Percentiles rank a stretch among this genome's conserved stretches.
Evolutionary conservation across 768 basidiomycete genomes (phyloP).

Genomic region (Mycena polygramma): DNA sequence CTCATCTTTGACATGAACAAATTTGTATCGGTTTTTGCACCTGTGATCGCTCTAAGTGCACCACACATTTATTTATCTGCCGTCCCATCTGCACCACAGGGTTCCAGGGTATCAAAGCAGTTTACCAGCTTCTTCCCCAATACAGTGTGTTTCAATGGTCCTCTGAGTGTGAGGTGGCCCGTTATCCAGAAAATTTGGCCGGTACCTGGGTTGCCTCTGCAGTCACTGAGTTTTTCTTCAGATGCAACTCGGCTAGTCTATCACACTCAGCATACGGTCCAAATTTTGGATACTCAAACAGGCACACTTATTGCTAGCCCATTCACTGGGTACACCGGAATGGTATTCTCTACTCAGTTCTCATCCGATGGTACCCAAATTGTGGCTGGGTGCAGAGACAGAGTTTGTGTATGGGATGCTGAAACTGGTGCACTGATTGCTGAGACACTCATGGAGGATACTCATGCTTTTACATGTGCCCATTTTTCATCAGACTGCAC

Average conservation of each 20-base stretch:
- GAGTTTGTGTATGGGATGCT: background rate
- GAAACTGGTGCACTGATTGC: no score
- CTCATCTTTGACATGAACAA: background rate
- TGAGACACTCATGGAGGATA: background rate
- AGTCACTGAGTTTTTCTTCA: no score
- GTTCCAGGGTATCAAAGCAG: background rate
- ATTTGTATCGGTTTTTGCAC: background rate
- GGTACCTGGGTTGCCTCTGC: background rate
- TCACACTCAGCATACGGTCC: background rate
- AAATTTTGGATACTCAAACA: background rate
- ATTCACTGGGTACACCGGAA: background rate
- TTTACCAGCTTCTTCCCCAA: no score
- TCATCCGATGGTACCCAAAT: background rate
- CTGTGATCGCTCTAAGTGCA: background rate
- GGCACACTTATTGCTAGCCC: background rate
- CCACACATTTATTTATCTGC: constrained; percentile 2
- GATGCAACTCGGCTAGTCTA: background rate
- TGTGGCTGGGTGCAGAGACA: background rate
- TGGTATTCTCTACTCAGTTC: background rate
- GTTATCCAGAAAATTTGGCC: background rate
- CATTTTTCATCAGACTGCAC: background rate
- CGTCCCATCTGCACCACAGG: background rate
- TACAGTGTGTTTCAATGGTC: background rate
- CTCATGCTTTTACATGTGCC: background rate
- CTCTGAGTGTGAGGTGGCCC: background rate